Conservation (phyloP, 2,329 filamentous ascomycete genomes). For the Sclerotinia sclerotiorum region DNA sequence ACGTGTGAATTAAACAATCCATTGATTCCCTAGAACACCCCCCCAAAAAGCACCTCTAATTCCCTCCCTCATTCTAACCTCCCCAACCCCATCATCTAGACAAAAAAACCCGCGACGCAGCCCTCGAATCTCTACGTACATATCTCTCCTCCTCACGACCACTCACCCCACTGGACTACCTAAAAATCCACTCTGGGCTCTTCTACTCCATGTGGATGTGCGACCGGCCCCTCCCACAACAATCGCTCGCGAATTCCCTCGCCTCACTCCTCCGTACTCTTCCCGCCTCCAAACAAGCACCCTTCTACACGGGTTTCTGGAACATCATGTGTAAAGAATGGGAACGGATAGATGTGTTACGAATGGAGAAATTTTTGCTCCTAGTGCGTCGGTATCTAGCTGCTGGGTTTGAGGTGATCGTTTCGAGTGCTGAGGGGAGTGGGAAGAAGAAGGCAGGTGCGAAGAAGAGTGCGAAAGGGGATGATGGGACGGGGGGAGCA, state of each 20-base stretch:
- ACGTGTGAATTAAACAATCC: constrained; percentile 12
- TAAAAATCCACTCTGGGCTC: constrained; percentile 93
- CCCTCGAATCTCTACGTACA: constrained; percentile 71
- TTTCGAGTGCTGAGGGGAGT: constrained; percentile 16
- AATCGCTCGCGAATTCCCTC: constrained; percentile 76
- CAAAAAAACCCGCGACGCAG: constrained; percentile 72
- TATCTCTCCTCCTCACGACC: constrained; percentile 65
- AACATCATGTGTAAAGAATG: constrained; percentile 68
- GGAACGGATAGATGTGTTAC: constrained; percentile 68
- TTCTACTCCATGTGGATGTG: constrained; percentile 95
- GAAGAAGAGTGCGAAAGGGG: constrained; percentile 39
- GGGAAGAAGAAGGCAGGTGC: constrained; percentile 41
- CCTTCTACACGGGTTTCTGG: constrained; percentile 66
- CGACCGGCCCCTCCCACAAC: constrained; percentile 84
- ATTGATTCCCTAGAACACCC: too few relatives aligned
- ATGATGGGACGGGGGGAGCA: not conserved
- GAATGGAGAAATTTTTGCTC: constrained; percentile 91
- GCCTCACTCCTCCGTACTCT: constrained; percentile 66
- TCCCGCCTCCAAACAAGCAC: constrained; percentile 46
- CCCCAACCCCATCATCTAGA: constrained; percentile 52
- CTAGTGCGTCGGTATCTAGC: constrained; percentile 77
- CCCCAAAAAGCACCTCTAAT: too few relatives aligned
- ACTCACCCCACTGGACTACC: constrained; percentile 67
- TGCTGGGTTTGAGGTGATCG: constrained; percentile 59
- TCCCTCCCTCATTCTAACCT: not conserved